A percentile compares a stretch with the other conserved stretches of the same genome.
These are phyloP conservation scores for Pestalotiopsis sp. DNA, from an alignment of 2,329 filamentous ascomycete genomes.

Conservation along the genomic window DNA sequence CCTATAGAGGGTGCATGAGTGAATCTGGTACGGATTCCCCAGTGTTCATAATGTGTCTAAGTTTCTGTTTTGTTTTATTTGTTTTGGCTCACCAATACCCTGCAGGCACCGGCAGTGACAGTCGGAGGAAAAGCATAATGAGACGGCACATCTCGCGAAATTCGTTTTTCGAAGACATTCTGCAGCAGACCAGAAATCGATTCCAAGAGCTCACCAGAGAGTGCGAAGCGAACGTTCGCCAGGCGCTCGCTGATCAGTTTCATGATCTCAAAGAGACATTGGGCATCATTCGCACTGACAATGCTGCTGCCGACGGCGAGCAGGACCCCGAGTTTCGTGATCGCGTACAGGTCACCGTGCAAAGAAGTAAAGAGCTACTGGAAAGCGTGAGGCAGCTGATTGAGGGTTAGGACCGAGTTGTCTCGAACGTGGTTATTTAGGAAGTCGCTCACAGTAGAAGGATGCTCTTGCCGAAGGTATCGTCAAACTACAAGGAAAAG, in stretches of 20 bases:
- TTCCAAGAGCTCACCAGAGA: background rate
- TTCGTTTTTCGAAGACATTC: constrained; percentile 31
- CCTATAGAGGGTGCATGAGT: constrained; percentile 34
- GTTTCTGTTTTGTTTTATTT: too few species aligned
- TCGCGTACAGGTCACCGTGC: background rate
- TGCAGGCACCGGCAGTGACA: constrained; percentile 36
- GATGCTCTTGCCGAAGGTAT: too few species aligned
- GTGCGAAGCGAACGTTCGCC: background rate
- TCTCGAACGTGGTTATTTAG: too few species aligned
- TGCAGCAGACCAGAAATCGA: background rate
- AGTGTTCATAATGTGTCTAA: too few species aligned
- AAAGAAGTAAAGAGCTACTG: too few species aligned
- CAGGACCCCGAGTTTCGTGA: constrained; percentile 2
- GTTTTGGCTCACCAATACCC: background rate
- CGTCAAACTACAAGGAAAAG: too few species aligned
- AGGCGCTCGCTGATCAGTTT: background rate
- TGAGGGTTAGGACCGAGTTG: too few species aligned
- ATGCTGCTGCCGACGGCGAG: constrained; percentile 1
- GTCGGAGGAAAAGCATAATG: constrained; percentile 38
- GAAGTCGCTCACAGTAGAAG: too few species aligned
- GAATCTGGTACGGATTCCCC: constrained; percentile 32
- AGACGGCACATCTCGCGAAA: constrained; percentile 24
- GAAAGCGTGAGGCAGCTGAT: too few species aligned
- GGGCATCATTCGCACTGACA: background rate
- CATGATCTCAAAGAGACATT: background rate